Evolutionary conservation across 805 yeast species (phyloP).

Genomic region (Kluyveromyces dobzhanskii): DNA sequence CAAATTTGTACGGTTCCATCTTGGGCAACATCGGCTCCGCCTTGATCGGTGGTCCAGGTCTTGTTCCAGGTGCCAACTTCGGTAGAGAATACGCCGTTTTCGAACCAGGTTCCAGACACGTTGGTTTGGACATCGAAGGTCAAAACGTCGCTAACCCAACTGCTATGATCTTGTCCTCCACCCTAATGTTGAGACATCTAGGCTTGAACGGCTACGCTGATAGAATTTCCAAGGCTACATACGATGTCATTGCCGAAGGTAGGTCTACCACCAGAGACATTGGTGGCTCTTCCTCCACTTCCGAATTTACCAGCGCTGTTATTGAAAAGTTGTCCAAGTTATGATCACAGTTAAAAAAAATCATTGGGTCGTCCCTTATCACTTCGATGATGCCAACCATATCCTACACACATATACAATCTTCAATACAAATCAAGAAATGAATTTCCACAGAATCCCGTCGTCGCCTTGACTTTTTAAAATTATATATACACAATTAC

Average conservation of each 20-base stretch:
- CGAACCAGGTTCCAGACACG: conserved; percentile 99
- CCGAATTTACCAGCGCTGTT: conserved; percentile 91
- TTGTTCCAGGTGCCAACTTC: conserved; percentile 96
- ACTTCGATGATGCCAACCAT: too few species aligned
- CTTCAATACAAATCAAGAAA: too few species aligned
- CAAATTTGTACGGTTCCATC: conserved; percentile 96
- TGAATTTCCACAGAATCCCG: too few species aligned
- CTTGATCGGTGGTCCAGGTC: conserved; percentile 93
- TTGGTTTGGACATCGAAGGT: conserved; percentile 93
- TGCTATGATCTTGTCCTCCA: conserved; percentile 87
- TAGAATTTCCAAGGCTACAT: conserved; percentile 81
- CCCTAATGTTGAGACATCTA: conserved; percentile 90
- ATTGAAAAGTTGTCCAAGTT: conserved; percentile 48
- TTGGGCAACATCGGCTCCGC: conserved; percentile 98
- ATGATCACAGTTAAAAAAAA: too few species aligned
- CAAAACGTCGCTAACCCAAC: conserved; percentile 96
- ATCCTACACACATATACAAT: too few species aligned
- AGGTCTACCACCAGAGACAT: conserved; percentile 78
- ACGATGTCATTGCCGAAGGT: conserved; percentile 85
- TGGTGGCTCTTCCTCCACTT: conserved; percentile 83
- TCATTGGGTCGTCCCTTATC: too few species aligned
- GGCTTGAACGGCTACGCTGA: conserved; percentile 82
- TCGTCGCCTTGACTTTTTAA: too few species aligned
- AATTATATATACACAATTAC: too few species aligned
- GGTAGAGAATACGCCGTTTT: conserved; percentile 97